A percentile compares a stretch with the other conserved stretches of the same genome.
phyloP scores from a whole-genome alignment of 2,329 filamentous ascomycete genomes.

The Elsinoe necatrix region DNA sequence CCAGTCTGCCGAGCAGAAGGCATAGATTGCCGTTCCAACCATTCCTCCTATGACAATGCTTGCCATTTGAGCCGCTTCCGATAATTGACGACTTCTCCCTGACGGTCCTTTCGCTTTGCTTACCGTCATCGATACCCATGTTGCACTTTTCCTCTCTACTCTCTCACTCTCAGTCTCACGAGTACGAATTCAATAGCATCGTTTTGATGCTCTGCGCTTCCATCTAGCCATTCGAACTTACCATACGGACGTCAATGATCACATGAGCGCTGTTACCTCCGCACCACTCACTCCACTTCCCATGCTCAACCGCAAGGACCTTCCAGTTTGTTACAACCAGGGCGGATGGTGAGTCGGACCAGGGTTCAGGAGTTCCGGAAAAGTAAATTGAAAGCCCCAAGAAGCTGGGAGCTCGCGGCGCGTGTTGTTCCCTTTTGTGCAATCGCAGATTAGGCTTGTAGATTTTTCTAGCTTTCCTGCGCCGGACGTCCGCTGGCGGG shows the following conservation, averaged over 20 bases:
- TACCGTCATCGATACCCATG: constrained; percentile 15
- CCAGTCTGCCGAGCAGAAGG: constrained; percentile 11
- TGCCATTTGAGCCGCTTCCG: not conserved
- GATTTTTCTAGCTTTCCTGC: not conserved
- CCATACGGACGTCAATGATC: not conserved
- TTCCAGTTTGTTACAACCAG: not conserved
- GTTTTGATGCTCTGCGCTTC: not conserved
- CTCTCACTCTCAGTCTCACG: not conserved
- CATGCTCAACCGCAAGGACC: not conserved
- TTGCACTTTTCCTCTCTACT: not conserved
- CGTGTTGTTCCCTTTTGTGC: not conserved
- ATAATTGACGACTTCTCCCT: not conserved
- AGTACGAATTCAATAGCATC: not conserved
- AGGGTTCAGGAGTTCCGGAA: constrained; percentile 1
- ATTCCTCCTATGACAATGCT: not conserved
- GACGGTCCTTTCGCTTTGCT: not conserved
- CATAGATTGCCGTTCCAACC: constrained; percentile 12
- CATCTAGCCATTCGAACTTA: not conserved
- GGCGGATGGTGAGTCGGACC: not conserved
- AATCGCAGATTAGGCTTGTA: not conserved
- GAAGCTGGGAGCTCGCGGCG: not conserved
- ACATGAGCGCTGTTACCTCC: not conserved
- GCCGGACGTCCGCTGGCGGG: no score
- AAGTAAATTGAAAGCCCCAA: not conserved
- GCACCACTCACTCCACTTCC: not conserved